Conservation (phyloP, 106 monocot species). For the Posidonia australis region DNA sequence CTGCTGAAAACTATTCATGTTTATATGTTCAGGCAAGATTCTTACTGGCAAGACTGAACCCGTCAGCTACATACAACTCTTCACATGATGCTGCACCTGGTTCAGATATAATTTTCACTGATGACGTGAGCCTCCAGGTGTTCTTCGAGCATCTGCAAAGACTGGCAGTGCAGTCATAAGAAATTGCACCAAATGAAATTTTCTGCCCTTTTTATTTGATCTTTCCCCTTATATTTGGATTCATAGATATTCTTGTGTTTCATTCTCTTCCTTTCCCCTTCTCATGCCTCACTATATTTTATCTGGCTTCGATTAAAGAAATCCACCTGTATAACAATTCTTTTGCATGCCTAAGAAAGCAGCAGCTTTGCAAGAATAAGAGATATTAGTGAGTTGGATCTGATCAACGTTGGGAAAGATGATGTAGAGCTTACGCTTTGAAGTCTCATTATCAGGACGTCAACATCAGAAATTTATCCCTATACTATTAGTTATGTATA, state of each 20-base stretch:
- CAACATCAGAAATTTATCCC: no score
- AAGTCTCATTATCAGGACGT: no score
- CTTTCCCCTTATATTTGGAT: neutral
- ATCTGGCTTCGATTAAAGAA: neutral
- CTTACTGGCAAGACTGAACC: conserved; percentile 87
- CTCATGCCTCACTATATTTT: neutral
- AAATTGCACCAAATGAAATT: neutral
- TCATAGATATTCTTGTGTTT: neutral
- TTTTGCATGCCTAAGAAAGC: no score
- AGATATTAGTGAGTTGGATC: no score
- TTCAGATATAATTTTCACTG: conserved; percentile 90
- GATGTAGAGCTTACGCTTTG: no score
- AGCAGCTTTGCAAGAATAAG: no score
- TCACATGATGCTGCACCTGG: conserved; percentile 72
- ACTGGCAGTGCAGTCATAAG: conserved; percentile 78
- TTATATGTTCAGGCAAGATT: conserved; percentile 75
- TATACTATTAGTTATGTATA: no score
- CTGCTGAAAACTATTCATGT: neutral
- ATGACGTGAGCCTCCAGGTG: conserved; percentile 97
- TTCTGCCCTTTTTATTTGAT: neutral
- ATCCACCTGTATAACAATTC: no score
- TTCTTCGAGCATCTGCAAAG: conserved; percentile 96
- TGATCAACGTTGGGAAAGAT: no score
- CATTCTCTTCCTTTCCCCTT: neutral
- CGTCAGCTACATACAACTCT: conserved; percentile 87